These are phyloP conservation scores for Cyclotella distinguenda DNA, from an alignment of 108 stramenopile genomes.

Conservation along the genomic window DNA sequence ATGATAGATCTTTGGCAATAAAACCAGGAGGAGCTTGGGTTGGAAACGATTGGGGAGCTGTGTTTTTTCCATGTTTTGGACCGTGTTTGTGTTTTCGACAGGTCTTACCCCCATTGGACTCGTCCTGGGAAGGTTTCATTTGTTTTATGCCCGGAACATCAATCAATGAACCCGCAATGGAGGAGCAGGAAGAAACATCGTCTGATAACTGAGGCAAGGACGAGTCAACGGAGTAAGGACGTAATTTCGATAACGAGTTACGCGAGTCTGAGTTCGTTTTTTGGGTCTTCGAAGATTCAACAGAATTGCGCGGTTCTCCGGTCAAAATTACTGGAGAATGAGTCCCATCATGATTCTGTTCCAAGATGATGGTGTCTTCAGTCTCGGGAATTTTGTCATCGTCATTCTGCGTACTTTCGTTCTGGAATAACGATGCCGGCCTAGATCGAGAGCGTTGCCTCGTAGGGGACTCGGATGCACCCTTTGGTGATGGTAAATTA, in stretches of 20 bases:
- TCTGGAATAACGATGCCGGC: neutral
- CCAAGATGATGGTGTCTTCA: neutral
- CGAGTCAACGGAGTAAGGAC: slow-evolving; percentile 31
- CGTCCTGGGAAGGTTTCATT: neutral
- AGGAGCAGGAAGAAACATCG: slow-evolving; percentile 25
- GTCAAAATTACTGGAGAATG: neutral
- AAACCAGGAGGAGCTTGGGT: slow-evolving; percentile 17
- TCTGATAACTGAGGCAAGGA: slow-evolving; percentile 32
- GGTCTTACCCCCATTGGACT: neutral
- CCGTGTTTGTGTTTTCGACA: slow-evolving; percentile 11
- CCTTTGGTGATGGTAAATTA: slow-evolving; percentile 7
- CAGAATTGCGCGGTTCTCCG: neutral
- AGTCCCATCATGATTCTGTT: neutral
- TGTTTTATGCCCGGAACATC: slow-evolving; percentile 8
- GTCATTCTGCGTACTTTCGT: neutral
- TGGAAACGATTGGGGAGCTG: neutral
- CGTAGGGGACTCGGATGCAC: slow-evolving; percentile 7
- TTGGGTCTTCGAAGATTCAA: neutral
- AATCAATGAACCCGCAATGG: slow-evolving; percentile 19
- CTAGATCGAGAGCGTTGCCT: slow-evolving; percentile 14
- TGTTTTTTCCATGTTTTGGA: neutral
- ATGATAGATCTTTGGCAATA: slow-evolving; percentile 7
- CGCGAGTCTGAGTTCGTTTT: slow-evolving; percentile 7
- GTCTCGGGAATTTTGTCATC: neutral
- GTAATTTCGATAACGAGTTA: slow-evolving; percentile 11